Evolutionary conservation across 2,329 filamentous ascomycete species (phyloP), one percentile per base, ranked within the genome.

Genomic region (Colletotrichum kahawae): DNA sequence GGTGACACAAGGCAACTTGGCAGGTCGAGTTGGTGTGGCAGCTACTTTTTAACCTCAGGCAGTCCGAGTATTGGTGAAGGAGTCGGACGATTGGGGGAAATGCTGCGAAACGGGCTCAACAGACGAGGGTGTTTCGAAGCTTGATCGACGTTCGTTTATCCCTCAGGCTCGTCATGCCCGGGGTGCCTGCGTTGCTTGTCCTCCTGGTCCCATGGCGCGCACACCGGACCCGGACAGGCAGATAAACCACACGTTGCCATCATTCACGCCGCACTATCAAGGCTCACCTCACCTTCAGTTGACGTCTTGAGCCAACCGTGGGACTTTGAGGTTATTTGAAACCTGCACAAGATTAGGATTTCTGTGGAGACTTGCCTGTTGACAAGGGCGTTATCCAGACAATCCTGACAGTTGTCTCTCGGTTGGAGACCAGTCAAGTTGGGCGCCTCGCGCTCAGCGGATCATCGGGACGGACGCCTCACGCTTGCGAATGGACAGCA

Each of bases 391-490:
- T 33, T 14, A 33, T 31, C 18, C 57, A 18, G 57, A 31, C 27
- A 60, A 33, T 60, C 24, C n/a, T 21, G 57, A 62, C 57, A n/a
- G 29, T 33, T 62, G 57, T 33, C 36, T 65, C 57, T 62, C 21
- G 67, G 12, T 31, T 62, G 36, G 36, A 29, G 34, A 24, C 67
- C 67, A 69, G 56, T 69, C 69, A 68, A 59, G 63, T 63, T 27
- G 24, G 63, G 57, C 63, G 69, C 73, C 73, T 75, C 57, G 29
- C 63, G 34, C 18, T 51, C 21, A 24, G 33, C 27, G 27, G 57
- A 51, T 64, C 69, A 43, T 29, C 56, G 43, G 66, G 51, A 67
- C 54, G 63, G 59, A 73, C 69, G 69, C 73, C 73, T 72, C 64
- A 51, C 48, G 29, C 29, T 57, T 57, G 57, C 63, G 48, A 75